Percentiles rank a stretch among this genome's conserved stretches.
phyloP scores from a whole-genome alignment of 2,329 filamentous ascomycete genomes.

The Penicillium olsonii region DNA sequence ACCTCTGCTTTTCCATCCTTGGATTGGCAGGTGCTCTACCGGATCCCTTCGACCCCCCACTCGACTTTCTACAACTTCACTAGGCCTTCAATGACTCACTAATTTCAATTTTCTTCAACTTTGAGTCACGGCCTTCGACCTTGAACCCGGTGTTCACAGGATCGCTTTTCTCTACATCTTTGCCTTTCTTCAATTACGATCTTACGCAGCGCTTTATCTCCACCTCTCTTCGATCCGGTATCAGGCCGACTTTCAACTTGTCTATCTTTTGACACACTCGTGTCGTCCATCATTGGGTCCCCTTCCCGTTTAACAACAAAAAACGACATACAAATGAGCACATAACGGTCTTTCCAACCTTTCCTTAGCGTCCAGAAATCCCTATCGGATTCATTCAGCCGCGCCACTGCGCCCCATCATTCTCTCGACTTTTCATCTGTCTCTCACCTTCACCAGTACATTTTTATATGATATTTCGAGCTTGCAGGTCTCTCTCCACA shows the following conservation, averaged over 20 bases:
- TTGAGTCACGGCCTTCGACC: conserved; percentile 35
- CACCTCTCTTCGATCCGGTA: conserved; percentile 14
- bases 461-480: conserved; percentile 21
- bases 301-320: conserved; percentile 22
- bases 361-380: conserved; percentile 35
- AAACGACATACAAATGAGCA: conserved; percentile 43
- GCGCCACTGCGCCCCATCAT: conserved; percentile 29
- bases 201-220: conserved; percentile 41
- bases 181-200: conserved; percentile 36
- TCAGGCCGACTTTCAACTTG: conserved; percentile 10
- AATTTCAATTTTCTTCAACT: conserved; percentile 19
- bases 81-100: conserved; percentile 32
- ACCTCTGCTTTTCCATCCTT: conserved; percentile 21
- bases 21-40: conserved; percentile 25
- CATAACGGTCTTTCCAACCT: conserved; percentile 41
- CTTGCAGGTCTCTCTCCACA: conserved; percentile 5
- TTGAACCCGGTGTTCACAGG: conserved; percentile 43
- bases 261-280: conserved; percentile 10
- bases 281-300: conserved; percentile 15
- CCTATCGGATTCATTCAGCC: conserved; percentile 26
- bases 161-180: conserved; percentile 28
- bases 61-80: conserved; percentile 1
- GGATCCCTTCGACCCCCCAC: conserved; percentile 18
- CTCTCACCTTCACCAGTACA: conserved; percentile 26
- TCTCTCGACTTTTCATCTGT: conserved; percentile 26